Evolutionary conservation across 495 filamentous ascomycete species (phyloP).

Genomic region (Trichoderma erinaceum): DNA sequence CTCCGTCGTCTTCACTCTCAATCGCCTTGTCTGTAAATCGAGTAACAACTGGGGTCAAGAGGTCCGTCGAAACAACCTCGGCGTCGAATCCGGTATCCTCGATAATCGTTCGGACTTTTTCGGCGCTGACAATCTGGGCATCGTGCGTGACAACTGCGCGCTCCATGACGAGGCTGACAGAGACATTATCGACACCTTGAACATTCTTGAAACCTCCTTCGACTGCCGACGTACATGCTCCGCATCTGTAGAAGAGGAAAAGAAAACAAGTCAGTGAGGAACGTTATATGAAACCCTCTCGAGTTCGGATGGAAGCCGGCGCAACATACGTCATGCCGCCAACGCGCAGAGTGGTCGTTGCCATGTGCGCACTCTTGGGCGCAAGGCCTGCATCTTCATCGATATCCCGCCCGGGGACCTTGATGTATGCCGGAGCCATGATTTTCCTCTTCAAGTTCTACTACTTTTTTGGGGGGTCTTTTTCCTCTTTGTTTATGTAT

Average conservation of each 20-base stretch:
- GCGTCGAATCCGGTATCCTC: slow-evolving; percentile 94
- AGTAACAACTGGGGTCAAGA: slow-evolving; percentile 40
- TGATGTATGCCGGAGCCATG: slow-evolving; percentile 45
- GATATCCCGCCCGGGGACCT: slow-evolving; percentile 37
- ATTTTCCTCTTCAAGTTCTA: slow-evolving; percentile 18
- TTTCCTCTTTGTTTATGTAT: background rate
- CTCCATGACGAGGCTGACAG: slow-evolving; percentile 87
- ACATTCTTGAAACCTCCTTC: slow-evolving; percentile 77
- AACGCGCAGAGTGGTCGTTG: slow-evolving; percentile 84
- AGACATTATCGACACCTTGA: slow-evolving; percentile 73
- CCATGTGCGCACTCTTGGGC: slow-evolving; percentile 53
- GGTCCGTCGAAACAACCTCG: slow-evolving; percentile 78
- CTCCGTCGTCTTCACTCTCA: slow-evolving; percentile 28
- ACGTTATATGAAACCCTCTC: slow-evolving; percentile 11
- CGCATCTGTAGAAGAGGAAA: slow-evolving; percentile 44
- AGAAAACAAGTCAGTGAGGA: slow-evolving; percentile 17
- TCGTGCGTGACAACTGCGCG: slow-evolving; percentile 88
- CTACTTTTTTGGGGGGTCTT: background rate
- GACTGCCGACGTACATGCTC: slow-evolving; percentile 81
- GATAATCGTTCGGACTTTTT: slow-evolving; percentile 73
- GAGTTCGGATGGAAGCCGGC: background rate
- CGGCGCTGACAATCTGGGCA: slow-evolving; percentile 63
- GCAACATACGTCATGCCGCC: slow-evolving; percentile 75
- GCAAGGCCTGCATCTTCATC: slow-evolving; percentile 20
- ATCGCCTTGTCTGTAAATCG: slow-evolving; percentile 21